phyloP scores from a whole-genome alignment of 2,329 filamentous ascomycete species.

The Colletotrichum acutatum region DNA sequence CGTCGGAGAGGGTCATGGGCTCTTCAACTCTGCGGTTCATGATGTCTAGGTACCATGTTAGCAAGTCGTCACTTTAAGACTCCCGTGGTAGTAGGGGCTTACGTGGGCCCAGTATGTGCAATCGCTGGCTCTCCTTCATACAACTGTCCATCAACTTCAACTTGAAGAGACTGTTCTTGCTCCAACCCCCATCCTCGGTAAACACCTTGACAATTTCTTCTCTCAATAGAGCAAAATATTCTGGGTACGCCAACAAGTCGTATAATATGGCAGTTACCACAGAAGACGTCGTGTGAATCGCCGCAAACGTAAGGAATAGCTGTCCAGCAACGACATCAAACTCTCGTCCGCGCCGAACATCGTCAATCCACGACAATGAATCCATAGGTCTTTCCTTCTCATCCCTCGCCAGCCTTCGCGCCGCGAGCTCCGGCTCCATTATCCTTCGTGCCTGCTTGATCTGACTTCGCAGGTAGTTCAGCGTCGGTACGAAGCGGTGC shows the following conservation, averaged over 20 bases:
- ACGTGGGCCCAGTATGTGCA: conserved; percentile 14
- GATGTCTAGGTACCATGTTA: not conserved
- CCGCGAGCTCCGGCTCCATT: conserved; percentile 44
- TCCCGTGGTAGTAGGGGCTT: not conserved
- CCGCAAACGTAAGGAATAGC: conserved; percentile 77
- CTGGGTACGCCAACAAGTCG: conserved; percentile 51
- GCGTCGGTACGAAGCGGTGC: conserved; percentile 55
- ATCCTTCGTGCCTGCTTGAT: conserved; percentile 50
- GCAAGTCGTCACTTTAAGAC: no score
- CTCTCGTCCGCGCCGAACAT: conserved; percentile 57
- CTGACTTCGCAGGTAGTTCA: conserved; percentile 47
- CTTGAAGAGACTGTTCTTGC: conserved; percentile 49
- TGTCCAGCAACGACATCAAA: conserved; percentile 79
- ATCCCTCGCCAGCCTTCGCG: conserved; percentile 37
- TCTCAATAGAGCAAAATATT: conserved; percentile 52
- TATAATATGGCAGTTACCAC: conserved; percentile 48
- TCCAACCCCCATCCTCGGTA: conserved; percentile 46
- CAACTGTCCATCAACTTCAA: conserved; percentile 54
- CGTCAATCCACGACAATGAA: conserved; percentile 56
- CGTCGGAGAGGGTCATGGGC: conserved; percentile 29
- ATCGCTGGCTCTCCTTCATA: conserved; percentile 52
- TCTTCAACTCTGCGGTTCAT: conserved; percentile 13
- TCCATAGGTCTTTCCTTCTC: conserved; percentile 47
- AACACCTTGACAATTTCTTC: conserved; percentile 53
- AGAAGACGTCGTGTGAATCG: conserved; percentile 56